Evolutionary conservation across 176 grass and related monocot species (phyloP).

Genomic region (Eleusine indica): DNA sequence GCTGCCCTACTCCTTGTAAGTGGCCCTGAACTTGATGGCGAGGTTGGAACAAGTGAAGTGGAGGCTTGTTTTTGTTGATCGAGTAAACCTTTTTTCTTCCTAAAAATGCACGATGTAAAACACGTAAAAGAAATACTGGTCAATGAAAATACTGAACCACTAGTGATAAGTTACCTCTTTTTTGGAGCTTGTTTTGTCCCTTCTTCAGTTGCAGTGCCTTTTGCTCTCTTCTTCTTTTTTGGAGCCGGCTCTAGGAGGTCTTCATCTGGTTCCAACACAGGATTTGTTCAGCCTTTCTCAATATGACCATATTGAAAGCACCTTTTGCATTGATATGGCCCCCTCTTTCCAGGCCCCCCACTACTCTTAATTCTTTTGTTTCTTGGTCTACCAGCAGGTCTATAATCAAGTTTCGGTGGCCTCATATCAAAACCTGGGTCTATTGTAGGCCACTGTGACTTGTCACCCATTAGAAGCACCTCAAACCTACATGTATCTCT

Average conservation of each 20-base stretch:
- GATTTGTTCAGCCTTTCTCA: conserved; percentile 1
- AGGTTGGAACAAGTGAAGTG: too few species aligned
- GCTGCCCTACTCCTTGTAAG: too few species aligned
- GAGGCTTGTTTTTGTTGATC: too few species aligned
- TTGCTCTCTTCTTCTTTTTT: background rate
- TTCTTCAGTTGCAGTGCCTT: background rate
- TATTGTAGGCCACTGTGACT: background rate
- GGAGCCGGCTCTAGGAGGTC: background rate
- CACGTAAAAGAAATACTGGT: too few species aligned
- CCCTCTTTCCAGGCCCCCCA: background rate
- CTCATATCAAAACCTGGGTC: background rate
- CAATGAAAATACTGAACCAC: too few species aligned
- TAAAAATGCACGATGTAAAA: too few species aligned
- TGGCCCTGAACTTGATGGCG: too few species aligned
- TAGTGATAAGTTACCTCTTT: background rate
- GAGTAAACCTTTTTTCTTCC: too few species aligned
- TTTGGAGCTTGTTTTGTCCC: too few species aligned
- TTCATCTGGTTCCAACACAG: background rate
- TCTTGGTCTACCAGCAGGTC: background rate
- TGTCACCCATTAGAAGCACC: background rate
- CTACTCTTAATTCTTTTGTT: background rate
- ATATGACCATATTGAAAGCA: background rate
- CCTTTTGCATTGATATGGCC: background rate
- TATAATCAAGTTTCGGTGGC: background rate
- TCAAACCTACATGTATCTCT: background rate